These are phyloP conservation scores for Penicillium sclerotiorum DNA, from an alignment of 2,329 filamentous ascomycete genomes.

Conservation along the genomic window DNA sequence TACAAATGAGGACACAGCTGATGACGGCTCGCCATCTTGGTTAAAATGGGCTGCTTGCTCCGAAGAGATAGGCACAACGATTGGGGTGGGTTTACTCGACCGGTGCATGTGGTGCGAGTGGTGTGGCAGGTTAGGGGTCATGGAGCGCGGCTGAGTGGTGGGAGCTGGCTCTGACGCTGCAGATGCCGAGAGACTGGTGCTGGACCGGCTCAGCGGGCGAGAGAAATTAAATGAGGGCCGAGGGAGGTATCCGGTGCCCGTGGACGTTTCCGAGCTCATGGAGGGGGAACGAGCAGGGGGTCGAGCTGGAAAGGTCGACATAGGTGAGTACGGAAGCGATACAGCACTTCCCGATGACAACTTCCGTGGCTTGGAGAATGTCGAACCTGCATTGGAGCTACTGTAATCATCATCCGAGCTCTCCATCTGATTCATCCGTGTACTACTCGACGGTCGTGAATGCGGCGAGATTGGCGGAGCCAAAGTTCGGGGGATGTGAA, in stretches of 20 bases:
- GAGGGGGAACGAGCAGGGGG: constrained; percentile 78
- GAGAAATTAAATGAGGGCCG: constrained; percentile 92
- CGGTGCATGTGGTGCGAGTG: constrained; percentile 27
- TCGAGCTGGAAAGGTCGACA: constrained; percentile 61
- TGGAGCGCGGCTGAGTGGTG: constrained; percentile 8
- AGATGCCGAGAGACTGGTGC: constrained; percentile 41
- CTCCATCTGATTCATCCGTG: constrained; percentile 64
- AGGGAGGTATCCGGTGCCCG: constrained; percentile 56
- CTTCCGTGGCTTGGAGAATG: constrained; percentile 73
- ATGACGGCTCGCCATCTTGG: constrained; percentile 34
- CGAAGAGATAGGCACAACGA: constrained; percentile 30
- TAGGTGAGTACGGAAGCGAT: constrained; percentile 63
- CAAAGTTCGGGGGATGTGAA: constrained; percentile 46
- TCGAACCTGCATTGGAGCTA: constrained; percentile 58
- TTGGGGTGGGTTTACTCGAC: constrained; percentile 35
- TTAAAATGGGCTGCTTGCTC: constrained; percentile 19
- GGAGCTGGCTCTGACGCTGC: constrained; percentile 41
- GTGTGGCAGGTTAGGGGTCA: constrained; percentile 15
- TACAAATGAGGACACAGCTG: constrained; percentile 72
- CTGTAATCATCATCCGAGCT: constrained; percentile 70
- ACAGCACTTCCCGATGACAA: constrained; percentile 71
- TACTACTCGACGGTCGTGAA: constrained; percentile 49
- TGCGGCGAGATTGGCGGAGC: constrained; percentile 51
- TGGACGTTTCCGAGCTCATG: constrained; percentile 77
- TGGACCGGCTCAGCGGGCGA: constrained; percentile 71